phyloP scores from a whole-genome alignment of 78 protist genomes.

The Chrysochromulina parva region DNA sequence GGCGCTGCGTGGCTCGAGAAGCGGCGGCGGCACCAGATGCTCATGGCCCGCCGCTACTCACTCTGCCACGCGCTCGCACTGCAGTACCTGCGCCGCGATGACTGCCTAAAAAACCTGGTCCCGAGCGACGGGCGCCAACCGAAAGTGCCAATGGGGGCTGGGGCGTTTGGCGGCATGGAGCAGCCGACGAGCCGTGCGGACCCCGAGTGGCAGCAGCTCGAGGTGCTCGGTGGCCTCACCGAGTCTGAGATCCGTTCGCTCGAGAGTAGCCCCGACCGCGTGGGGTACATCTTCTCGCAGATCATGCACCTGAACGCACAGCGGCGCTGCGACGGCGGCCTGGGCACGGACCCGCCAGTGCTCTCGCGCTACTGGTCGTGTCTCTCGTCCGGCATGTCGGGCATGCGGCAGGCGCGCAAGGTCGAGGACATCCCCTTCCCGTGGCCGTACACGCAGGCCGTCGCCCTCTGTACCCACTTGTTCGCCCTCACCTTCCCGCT shows the following conservation, averaged over 20 bases:
- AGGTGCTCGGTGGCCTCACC: no score
- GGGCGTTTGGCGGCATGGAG: no score
- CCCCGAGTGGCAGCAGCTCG: no score
- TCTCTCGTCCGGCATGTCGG: not conserved
- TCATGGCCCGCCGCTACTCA: not conserved
- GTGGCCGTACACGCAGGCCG: not conserved
- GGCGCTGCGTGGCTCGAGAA: not conserved
- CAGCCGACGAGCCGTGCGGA: no score
- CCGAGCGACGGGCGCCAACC: no score
- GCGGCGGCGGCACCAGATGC: not conserved
- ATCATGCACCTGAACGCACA: not conserved
- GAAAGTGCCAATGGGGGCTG: no score
- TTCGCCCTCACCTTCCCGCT: not conserved
- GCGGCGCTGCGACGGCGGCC: not conserved
- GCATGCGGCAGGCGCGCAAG: not conserved
- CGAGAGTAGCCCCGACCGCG: no score
- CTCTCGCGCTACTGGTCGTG: not conserved
- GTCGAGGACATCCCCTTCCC: no score
- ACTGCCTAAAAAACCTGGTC: no score
- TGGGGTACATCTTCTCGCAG: not conserved
- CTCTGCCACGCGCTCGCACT: not conserved
- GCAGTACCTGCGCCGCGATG: not conserved
- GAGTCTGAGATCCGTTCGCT: no score
- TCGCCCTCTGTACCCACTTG: not conserved
- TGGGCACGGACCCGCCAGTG: not conserved